Base-by-base conservation (phyloP, 2,329 filamentous ascomycete species). In the Macroventuria anomochaeta region DNA sequence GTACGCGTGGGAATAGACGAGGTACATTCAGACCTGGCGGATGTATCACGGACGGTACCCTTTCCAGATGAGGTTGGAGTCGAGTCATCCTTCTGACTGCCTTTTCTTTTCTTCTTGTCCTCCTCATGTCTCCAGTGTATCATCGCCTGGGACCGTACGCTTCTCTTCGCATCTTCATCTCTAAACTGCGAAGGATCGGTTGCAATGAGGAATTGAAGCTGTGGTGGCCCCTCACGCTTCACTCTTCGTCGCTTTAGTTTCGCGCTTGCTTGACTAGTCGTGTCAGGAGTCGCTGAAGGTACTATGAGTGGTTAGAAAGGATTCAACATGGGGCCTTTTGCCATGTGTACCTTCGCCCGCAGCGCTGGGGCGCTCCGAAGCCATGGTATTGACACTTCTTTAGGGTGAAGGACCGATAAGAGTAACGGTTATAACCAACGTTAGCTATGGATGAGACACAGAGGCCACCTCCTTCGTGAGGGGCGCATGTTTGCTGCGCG, bases 81-180 rank as follows among this genome's bases (percentile, higher is more conserved):
- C 6, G 23, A 10, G 6, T 21, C 13, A 7, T 33, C 25, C 15
- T 49, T 25, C 23, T n/a, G 17, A 10, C 23, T 37, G 13, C 7
- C 26, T 39, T 56, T 55, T 58, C 38, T 49, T 54, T 54, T 39
- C 26, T 46, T 55, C 31, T 55, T 42, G 5, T 36, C 31, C 12
- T 54, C 49, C 34, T 61, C 62, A 36, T 67, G 70, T 36, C 66
- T 55, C 48, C 68, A 67, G 17, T 68, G 62, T 6, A 63, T 65
- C 70, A 72, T 74, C 20, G 67, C 70, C 44, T 71, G 68, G 5
- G 69, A 72, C 7, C 70, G 70, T 37, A 74, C 62, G 40, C 61
- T 69, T 28, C 63, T 59, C 48, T 66, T 70, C 5, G 59, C 57
- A 4, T 56, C 47, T 28, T 63, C 61, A 36, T 67, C 58, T 21